Evolutionary conservation across 2,329 filamentous ascomycete genomes (phyloP).

Genomic region (Diaporthe batatas): DNA sequence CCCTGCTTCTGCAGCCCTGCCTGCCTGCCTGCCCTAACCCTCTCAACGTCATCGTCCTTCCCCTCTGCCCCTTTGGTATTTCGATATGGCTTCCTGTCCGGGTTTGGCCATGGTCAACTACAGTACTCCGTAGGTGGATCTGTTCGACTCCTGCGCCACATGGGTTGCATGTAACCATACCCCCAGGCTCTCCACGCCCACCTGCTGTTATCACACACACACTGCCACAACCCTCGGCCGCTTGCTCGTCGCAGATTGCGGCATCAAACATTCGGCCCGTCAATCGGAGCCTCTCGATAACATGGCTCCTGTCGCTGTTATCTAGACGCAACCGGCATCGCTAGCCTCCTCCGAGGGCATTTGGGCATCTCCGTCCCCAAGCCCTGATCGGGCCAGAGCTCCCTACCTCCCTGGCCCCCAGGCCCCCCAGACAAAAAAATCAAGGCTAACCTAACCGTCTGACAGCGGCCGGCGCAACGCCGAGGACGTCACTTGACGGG

Average conservation of each 20-base stretch:
- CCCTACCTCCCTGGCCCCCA: too few species aligned
- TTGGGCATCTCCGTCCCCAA: too few species aligned
- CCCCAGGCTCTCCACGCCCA: too few species aligned
- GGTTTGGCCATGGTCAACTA: neutral
- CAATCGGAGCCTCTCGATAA: slow-evolving; percentile 17
- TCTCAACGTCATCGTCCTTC: slow-evolving; percentile 2
- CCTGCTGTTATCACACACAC: too few species aligned
- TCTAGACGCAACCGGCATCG: neutral
- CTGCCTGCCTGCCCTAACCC: slow-evolving; percentile 18
- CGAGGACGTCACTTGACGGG: slow-evolving; percentile 4
- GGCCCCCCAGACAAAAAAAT: neutral
- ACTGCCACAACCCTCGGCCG: too few species aligned
- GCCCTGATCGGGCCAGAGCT: neutral
- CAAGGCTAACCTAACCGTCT: slow-evolving; percentile 18
- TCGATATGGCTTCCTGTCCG: slow-evolving; percentile 3
- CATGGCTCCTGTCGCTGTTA: slow-evolving; percentile 1
- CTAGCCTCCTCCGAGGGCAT: neutral
- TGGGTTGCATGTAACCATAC: too few species aligned
- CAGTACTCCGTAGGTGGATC: neutral
- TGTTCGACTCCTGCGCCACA: too few species aligned
- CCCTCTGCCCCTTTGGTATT: slow-evolving; percentile 6
- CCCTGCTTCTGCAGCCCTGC: neutral
- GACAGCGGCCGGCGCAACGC: neutral
- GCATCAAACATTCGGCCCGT: slow-evolving; percentile 23
- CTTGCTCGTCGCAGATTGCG: slow-evolving; percentile 8